Conservation (phyloP, 1,284 basidiomycete species). For the Microbotryum scabiosae region DNA sequence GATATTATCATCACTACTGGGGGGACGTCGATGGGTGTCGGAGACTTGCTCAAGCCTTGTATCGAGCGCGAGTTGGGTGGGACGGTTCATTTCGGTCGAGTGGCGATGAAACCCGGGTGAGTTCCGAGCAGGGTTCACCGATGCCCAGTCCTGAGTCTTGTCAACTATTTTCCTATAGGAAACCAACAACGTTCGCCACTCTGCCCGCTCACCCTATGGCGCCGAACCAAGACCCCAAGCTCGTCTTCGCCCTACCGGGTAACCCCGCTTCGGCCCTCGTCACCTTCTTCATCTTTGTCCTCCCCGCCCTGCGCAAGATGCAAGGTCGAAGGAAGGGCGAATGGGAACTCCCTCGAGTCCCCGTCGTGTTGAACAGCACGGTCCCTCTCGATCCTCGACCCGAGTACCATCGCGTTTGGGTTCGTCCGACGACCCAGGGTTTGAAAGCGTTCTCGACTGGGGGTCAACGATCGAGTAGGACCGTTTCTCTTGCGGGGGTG, state of each 20-base stretch:
- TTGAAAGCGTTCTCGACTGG: slow-evolving; percentile 68
- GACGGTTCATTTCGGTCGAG: slow-evolving; percentile 67
- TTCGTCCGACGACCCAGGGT: slow-evolving; percentile 46
- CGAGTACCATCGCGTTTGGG: slow-evolving; percentile 70
- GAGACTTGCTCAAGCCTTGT: slow-evolving; percentile 75
- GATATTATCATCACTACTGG: slow-evolving; percentile 77
- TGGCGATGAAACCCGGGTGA: slow-evolving; percentile 46
- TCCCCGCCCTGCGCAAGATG: slow-evolving; percentile 65
- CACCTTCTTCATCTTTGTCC: slow-evolving; percentile 73
- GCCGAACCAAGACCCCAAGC: slow-evolving; percentile 43
- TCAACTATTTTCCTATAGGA: slow-evolving; percentile 51
- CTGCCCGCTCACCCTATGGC: slow-evolving; percentile 45
- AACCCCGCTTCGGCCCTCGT: slow-evolving; percentile 85
- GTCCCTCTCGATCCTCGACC: slow-evolving; percentile 64
- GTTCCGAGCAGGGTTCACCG: neutral
- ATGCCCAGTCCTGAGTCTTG: too few relatives aligned
- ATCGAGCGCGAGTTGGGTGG: slow-evolving; percentile 69
- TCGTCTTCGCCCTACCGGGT: slow-evolving; percentile 74
- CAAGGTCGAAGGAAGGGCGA: slow-evolving; percentile 55
- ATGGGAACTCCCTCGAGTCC: slow-evolving; percentile 56
- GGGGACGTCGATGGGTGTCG: slow-evolving; percentile 82
- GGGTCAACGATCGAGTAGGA: slow-evolving; percentile 70
- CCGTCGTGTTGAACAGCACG: slow-evolving; percentile 54
- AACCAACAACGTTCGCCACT: slow-evolving; percentile 79
- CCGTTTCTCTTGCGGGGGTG: slow-evolving; percentile 64